These are phyloP conservation scores for Hymenoscyphus fraxineus DNA, from an alignment of 2,329 filamentous ascomycete genomes.

Conservation along the genomic window DNA sequence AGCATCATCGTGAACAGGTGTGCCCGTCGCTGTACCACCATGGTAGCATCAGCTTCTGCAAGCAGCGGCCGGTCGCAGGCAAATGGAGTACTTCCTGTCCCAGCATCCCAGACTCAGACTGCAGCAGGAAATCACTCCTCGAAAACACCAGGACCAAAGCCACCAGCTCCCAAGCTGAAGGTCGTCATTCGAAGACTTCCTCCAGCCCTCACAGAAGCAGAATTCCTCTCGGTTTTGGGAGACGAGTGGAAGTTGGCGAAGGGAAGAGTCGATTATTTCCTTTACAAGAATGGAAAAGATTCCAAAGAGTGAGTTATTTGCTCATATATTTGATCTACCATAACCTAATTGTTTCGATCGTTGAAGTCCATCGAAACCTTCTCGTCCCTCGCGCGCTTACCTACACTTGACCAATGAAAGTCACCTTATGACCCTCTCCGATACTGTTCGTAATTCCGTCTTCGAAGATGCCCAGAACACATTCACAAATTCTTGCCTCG, in stretches of 20 bases:
- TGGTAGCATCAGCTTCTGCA: constrained; percentile 29
- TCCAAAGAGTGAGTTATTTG: constrained; percentile 68
- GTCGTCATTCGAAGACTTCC: constrained; percentile 80
- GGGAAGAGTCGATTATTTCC: constrained; percentile 81
- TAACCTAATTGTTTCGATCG: constrained; percentile 14
- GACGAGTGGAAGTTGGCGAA: constrained; percentile 77
- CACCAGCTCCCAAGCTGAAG: constrained; percentile 63
- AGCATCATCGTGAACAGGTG: neutral
- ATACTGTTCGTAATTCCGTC: constrained; percentile 61
- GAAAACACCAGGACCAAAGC: constrained; percentile 43
- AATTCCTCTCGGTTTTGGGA: constrained; percentile 70
- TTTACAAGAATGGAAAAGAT: constrained; percentile 70
- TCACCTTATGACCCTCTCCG: constrained; percentile 63
- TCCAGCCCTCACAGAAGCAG: constrained; percentile 74
- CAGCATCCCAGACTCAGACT: constrained; percentile 42
- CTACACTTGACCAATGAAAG: constrained; percentile 73
- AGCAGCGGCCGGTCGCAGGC: constrained; percentile 35
- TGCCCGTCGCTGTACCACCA: constrained; percentile 9
- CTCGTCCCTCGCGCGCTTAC: constrained; percentile 75
- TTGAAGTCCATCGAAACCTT: constrained; percentile 74
- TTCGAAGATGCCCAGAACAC: constrained; percentile 84
- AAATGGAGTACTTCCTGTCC: constrained; percentile 52
- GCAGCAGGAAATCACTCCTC: constrained; percentile 37
- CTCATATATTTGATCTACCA: neutral
- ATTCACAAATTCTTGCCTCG: constrained; percentile 64